phyloP scores from a whole-genome alignment of 2,329 filamentous ascomycete genomes.

The Zalaria sp. region DNA sequence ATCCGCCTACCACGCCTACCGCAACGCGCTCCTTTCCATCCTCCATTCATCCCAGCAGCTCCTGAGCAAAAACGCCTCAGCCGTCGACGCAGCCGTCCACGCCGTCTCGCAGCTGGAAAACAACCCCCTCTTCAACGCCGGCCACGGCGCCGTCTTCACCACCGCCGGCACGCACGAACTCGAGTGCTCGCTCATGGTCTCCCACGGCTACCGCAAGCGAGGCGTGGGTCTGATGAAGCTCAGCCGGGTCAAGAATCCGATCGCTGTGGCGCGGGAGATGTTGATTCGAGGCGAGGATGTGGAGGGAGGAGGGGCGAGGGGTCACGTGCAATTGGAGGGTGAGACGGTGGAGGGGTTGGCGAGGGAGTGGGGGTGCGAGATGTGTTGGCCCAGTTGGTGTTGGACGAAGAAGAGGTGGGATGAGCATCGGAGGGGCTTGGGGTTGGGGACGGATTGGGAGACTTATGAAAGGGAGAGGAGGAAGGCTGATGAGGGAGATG shows the following conservation, averaged over 20 bases:
- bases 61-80: conserved; percentile 31
- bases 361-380: conserved; percentile 50
- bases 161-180: conserved; percentile 71
- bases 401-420: conserved; percentile 69
- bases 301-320: conserved; percentile 45
- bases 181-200: conserved; percentile 79
- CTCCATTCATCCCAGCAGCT: conserved; percentile 14
- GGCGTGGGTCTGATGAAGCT: conserved; percentile 66
- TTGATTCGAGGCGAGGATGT: conserved; percentile 53
- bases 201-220: conserved; percentile 55
- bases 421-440: conserved; percentile 52
- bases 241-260: conserved; percentile 62
- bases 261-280: conserved; percentile 57
- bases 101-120: conserved; percentile 67
- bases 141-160: conserved; percentile 75
- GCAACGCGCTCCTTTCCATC: conserved; percentile 22
- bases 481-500: conserved; percentile 16
- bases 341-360: conserved; percentile 57
- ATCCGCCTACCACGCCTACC: conserved; percentile 22
- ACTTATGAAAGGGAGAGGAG: conserved; percentile 28
- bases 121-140: conserved; percentile 71
- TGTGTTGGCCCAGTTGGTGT: conserved; percentile 58
- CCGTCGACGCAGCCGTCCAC: conserved; percentile 60
- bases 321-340: conserved; percentile 58
- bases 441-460: conserved; percentile 21